Evolutionary conservation across 1,284 basidiomycete genomes (phyloP).

Genomic region (Puccinia hordei): DNA sequence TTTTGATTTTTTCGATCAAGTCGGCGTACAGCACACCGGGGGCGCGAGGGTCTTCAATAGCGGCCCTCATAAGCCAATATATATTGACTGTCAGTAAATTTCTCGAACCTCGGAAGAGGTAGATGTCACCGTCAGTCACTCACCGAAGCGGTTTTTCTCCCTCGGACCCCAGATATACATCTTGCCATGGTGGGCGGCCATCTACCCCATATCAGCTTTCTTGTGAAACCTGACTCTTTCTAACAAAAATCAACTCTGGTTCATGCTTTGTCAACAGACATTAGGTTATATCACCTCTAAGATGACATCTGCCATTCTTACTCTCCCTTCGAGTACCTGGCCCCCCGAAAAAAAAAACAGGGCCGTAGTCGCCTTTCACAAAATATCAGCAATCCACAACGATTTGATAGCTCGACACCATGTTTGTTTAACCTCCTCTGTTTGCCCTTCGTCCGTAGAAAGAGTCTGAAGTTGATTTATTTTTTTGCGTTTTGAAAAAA

Average conservation of each 20-base stretch:
- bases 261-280: conserved; percentile 7
- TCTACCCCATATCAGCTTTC: background rate
- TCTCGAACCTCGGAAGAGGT: background rate
- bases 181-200: conserved; percentile 34
- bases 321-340: conserved; percentile 41
- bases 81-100: conserved; percentile 37
- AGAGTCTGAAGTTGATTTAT: no score
- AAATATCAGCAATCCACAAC: conserved; percentile 43
- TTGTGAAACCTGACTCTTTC: background rate
- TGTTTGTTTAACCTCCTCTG: conserved; percentile 9
- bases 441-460: background rate
- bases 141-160: background rate
- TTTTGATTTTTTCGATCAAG: conserved; percentile 46
- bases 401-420: conserved; percentile 45
- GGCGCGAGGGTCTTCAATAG: conserved; percentile 27
- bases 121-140: background rate
- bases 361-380: conserved; percentile 36
- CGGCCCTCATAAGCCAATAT: conserved; percentile 29
- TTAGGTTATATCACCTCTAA: conserved; percentile 43
- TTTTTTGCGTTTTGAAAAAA: background rate
- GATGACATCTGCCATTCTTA: conserved; percentile 40
- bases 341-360: conserved; percentile 38
- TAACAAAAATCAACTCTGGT: background rate
- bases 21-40: conserved; percentile 36
- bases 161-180: conserved; percentile 32